A percentile compares a stretch with the other conserved stretches of the same genome.
Evolutionary conservation across 805 yeast genomes (phyloP).

Genomic region (Saccharomycopsis fodiens): DNA sequence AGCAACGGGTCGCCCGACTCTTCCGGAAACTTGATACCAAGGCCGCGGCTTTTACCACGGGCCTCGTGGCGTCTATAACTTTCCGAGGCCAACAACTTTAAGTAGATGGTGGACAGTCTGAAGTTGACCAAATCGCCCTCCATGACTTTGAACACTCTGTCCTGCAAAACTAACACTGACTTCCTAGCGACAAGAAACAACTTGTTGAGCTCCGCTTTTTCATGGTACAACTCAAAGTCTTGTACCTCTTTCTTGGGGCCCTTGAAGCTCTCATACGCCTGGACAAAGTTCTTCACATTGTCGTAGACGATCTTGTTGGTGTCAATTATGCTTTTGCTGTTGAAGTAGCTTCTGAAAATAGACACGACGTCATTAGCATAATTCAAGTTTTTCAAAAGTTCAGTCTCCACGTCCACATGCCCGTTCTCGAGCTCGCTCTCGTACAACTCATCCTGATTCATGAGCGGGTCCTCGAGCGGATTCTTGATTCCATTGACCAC

Average conservation of each 20-base stretch:
- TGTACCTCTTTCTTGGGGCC: neutral
- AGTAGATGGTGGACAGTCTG: slow-evolving; percentile 47
- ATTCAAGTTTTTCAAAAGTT: slow-evolving; percentile 7
- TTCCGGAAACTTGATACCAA: slow-evolving; percentile 13
- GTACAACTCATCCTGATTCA: slow-evolving; percentile 20
- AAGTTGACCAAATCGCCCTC: slow-evolving; percentile 50
- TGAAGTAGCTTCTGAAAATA: slow-evolving; percentile 19
- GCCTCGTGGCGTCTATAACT: slow-evolving; percentile 9
- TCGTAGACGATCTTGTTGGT: slow-evolving; percentile 19
- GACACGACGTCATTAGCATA: slow-evolving; percentile 18
- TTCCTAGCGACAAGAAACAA: slow-evolving; percentile 49
- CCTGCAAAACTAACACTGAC: slow-evolving; percentile 53
- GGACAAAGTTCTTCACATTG: slow-evolving; percentile 18
- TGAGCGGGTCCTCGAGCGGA: slow-evolving; percentile 48
- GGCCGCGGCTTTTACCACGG: slow-evolving; percentile 13
- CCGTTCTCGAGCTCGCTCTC: slow-evolving; percentile 19
- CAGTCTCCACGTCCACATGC: slow-evolving; percentile 11
- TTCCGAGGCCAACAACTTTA: slow-evolving; percentile 39
- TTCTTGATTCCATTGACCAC: slow-evolving; percentile 61
- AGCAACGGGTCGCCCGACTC: slow-evolving; percentile 16
- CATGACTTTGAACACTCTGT: slow-evolving; percentile 42
- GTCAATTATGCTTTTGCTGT: slow-evolving; percentile 16
- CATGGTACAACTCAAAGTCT: slow-evolving; percentile 12
- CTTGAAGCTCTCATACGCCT: slow-evolving; percentile 9
- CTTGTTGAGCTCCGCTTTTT: slow-evolving; percentile 17